Conservation (phyloP, 2,329 filamentous ascomycete species). For the Phyllosticta capitalensis region DNA sequence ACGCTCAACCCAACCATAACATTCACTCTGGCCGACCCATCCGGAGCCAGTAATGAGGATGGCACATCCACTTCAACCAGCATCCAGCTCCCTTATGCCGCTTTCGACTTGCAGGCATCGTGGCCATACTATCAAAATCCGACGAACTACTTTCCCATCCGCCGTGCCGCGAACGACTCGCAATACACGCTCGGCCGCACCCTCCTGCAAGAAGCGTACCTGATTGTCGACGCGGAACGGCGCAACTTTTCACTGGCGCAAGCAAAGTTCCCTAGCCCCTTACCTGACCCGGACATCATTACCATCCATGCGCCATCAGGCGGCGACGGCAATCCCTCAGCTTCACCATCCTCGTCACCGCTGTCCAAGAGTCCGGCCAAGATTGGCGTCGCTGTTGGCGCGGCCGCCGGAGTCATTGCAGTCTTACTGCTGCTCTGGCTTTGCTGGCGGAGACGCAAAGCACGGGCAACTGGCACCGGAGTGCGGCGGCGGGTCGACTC, state of each 20-base stretch:
- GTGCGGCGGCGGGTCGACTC: background rate
- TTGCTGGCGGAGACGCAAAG: background rate
- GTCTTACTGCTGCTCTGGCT: background rate
- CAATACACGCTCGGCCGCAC: slow-evolving; percentile 22
- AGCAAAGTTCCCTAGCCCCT: background rate
- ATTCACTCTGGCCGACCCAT: slow-evolving; percentile 27
- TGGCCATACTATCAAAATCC: background rate
- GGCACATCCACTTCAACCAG: background rate
- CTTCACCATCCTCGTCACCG: background rate
- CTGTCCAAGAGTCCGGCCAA: background rate
- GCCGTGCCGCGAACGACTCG: slow-evolving; percentile 26
- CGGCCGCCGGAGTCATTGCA: background rate
- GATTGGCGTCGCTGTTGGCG: background rate
- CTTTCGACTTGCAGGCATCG: background rate
- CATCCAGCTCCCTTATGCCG: slow-evolving; percentile 4
- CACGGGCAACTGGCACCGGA: background rate
- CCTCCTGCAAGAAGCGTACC: slow-evolving; percentile 30
- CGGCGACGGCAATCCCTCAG: background rate
- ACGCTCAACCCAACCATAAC: slow-evolving; percentile 28
- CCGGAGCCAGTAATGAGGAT: background rate
- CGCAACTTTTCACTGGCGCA: slow-evolving; percentile 21
- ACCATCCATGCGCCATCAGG: background rate
- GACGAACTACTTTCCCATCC: slow-evolving; percentile 28
- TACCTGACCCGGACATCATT: background rate
- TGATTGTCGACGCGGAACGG: slow-evolving; percentile 29